Conservation (phyloP, 345 rosid genomes). For the Litchi chinensis region DNA sequence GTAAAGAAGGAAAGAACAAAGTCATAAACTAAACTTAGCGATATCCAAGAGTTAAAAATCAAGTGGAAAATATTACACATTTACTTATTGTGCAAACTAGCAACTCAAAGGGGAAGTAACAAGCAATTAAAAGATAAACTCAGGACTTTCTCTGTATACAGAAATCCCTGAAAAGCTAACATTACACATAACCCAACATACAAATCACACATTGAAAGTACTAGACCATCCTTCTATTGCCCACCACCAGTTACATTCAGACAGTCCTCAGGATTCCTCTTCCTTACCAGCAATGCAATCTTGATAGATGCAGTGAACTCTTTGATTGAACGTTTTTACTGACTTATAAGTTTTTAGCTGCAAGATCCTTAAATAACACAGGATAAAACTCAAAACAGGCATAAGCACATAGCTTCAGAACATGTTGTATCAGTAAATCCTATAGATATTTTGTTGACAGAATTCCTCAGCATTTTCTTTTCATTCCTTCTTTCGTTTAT, state of each 20-base stretch:
- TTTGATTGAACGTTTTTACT: background rate
- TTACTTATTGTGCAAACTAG: background rate
- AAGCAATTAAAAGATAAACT: conserved; percentile 4
- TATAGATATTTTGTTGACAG: background rate
- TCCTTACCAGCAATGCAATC: background rate
- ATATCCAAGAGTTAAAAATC: background rate
- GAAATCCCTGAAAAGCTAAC: conserved; percentile 1
- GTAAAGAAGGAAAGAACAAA: background rate
- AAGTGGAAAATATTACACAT: background rate
- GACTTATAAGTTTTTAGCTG: background rate
- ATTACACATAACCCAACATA: background rate
- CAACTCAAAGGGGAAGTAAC: background rate
- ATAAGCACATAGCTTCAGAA: background rate
- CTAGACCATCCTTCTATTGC: background rate
- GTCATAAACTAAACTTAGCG: background rate
- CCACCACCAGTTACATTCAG: background rate
- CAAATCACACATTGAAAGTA: background rate
- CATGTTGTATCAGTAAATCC: background rate
- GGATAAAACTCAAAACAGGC: conserved; percentile 1
- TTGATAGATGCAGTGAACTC: background rate
- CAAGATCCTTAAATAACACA: conserved; percentile 3
- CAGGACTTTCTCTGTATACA: background rate
- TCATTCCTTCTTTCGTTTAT: background rate
- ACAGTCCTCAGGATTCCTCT: background rate
- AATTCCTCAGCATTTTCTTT: background rate